Evolutionary conservation across 2,329 filamentous ascomycete genomes (phyloP).

Genomic region (Xylariaceae sp.): DNA sequence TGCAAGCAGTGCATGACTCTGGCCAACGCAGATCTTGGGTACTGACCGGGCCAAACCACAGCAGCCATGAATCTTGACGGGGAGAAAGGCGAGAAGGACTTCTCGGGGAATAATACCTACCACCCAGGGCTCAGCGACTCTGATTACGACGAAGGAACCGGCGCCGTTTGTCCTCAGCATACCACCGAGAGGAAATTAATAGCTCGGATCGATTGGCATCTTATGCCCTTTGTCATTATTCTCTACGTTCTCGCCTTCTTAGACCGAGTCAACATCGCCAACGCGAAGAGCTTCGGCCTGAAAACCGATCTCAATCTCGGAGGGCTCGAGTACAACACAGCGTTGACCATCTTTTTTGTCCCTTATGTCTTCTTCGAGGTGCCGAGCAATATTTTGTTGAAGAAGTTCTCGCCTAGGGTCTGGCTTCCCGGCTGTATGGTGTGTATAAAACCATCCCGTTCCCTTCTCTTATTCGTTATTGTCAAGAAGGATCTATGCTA

Average conservation of each 20-base stretch:
- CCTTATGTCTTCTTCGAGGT: conserved; percentile 72
- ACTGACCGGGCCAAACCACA: no score
- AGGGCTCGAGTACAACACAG: conserved; percentile 63
- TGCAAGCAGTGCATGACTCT: no score
- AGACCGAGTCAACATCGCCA: conserved; percentile 74
- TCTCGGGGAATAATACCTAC: conserved; percentile 25
- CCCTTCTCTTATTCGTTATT: no score
- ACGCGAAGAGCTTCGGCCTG: conserved; percentile 66
- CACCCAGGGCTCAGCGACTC: conserved; percentile 24
- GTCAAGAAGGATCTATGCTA: no score
- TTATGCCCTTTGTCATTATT: conserved; percentile 69
- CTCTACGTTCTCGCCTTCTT: conserved; percentile 41
- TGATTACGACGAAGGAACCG: conserved; percentile 30
- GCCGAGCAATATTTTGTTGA: conserved; percentile 68
- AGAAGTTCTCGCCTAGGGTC: conserved; percentile 42
- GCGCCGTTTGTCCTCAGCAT: conserved; percentile 42
- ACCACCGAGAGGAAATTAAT: conserved; percentile 63
- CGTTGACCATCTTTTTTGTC: conserved; percentile 76
- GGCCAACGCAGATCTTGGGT: no score
- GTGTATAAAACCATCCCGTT: no score
- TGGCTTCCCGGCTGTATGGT: conserved; percentile 76
- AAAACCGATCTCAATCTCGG: conserved; percentile 58
- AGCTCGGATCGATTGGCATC: conserved; percentile 64
- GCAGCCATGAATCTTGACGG: conserved; percentile 20
- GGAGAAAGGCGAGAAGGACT: conserved; percentile 19